A percentile compares a stretch with the other conserved stretches of the same genome.
Conservation (phyloP, 2,329 filamentous ascomycete genomes). For the Cercospora nicotianae region DNA sequence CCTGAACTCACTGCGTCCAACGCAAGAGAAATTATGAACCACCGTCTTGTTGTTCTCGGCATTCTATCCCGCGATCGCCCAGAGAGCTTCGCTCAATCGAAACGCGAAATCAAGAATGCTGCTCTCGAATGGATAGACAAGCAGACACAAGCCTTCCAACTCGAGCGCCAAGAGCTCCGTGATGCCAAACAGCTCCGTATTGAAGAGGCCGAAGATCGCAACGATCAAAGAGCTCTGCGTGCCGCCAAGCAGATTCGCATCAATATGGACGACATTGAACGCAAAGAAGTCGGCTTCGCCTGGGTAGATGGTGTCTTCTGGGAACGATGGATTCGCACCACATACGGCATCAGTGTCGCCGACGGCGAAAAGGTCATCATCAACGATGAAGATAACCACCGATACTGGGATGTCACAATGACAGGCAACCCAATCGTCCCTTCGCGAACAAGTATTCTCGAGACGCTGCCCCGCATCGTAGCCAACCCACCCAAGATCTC, state of each 20-base stretch:
- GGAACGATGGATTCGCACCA: slow-evolving; percentile 95
- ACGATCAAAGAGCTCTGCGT: slow-evolving; percentile 81
- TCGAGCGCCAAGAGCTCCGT: slow-evolving; percentile 87
- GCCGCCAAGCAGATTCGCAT: slow-evolving; percentile 89
- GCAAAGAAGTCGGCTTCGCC: slow-evolving; percentile 88
- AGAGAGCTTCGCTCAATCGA: slow-evolving; percentile 74
- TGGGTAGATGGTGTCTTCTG: slow-evolving; percentile 98
- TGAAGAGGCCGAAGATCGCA: slow-evolving; percentile 91
- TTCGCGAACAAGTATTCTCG: slow-evolving; percentile 84
- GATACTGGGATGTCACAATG: slow-evolving; percentile 91
- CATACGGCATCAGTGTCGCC: slow-evolving; percentile 85
- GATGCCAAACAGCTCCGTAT: slow-evolving; percentile 94
- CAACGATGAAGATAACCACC: slow-evolving; percentile 92
- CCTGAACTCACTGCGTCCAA: slow-evolving; percentile 91
- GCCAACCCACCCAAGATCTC: slow-evolving; percentile 68
- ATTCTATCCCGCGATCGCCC: slow-evolving; percentile 78
- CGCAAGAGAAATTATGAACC: slow-evolving; percentile 90
- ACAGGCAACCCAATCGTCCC: slow-evolving; percentile 88
- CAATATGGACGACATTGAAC: slow-evolving; percentile 82
- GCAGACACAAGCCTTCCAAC: slow-evolving; percentile 85
- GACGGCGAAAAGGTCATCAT: slow-evolving; percentile 92
- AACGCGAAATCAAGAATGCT: slow-evolving; percentile 90
- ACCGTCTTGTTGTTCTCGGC: slow-evolving; percentile 90
- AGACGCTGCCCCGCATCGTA: slow-evolving; percentile 74
- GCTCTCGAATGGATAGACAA: slow-evolving; percentile 98